phyloP scores from a whole-genome alignment of 202 grass and related monocot species.

The Carex arenaria region DNA sequence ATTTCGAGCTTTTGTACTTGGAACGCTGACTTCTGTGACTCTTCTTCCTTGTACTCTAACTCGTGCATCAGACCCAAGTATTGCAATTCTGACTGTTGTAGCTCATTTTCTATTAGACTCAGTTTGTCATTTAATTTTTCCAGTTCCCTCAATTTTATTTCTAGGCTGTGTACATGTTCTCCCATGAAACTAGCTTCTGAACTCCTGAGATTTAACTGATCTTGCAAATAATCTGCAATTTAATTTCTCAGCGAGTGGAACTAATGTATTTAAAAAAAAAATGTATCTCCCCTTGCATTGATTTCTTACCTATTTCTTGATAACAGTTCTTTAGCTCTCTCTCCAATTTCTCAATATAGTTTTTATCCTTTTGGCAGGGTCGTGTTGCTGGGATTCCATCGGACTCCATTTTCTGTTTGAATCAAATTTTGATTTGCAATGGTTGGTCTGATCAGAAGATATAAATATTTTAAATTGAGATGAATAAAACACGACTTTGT shows the following conservation, averaged over 20 bases:
- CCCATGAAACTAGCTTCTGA: constrained; percentile 89
- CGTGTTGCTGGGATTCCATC: constrained; percentile 39
- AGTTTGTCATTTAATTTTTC: constrained; percentile 71
- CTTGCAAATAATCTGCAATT: constrained; percentile 90
- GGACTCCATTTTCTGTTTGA: constrained; percentile 47
- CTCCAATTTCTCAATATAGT: constrained; percentile 68
- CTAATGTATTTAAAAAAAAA: neutral
- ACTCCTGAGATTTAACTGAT: constrained; percentile 78
- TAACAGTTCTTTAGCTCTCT: constrained; percentile 69
- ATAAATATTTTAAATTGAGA: neutral
- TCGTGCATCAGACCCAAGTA: constrained; percentile 65
- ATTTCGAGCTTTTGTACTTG: constrained; percentile 75
- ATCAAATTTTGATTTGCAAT: constrained; percentile 26
- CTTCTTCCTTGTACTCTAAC: constrained; percentile 63
- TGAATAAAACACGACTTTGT: neutral
- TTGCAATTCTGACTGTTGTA: constrained; percentile 58
- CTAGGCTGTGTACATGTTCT: constrained; percentile 76
- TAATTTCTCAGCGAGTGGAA: constrained; percentile 27
- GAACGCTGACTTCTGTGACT: constrained; percentile 51
- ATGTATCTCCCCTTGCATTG: neutral
- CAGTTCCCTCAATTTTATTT: constrained; percentile 72
- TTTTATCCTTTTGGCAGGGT: constrained; percentile 50
- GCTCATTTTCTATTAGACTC: constrained; percentile 45
- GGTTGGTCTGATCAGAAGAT: neutral
- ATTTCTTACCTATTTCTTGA: constrained; percentile 80